Base-by-base conservation (phyloP, 768 basidiomycete genomes). In the Leucocoprinus birnbaumii region DNA sequence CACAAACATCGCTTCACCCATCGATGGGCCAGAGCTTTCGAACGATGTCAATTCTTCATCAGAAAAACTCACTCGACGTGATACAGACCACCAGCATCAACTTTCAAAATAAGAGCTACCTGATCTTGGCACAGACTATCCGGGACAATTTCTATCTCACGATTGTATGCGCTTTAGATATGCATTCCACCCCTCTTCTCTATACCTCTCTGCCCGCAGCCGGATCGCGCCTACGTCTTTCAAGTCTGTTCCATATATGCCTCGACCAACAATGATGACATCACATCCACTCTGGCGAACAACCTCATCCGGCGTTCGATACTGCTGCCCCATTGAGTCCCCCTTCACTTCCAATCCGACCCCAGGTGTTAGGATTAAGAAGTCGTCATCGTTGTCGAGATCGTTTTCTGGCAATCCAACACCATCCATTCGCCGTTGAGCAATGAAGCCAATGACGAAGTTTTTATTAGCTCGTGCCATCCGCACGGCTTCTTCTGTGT, bases 401-500 rank as follows among this genome's bases (percentile, higher is more conserved):
- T 72, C 70, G 14, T 62, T 63, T 10, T 66, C 60, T 21, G 64
- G 66, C 0, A 72, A 66, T 43, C 82, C 85, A 18, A 87, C 65
- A 25, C 79, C 77, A 55, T 94, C 91, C 79, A 97, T 87, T 43
- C 94, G 78, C 51, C 78, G 74, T 71, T 94, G 91, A 10, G 94
- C 94, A 65, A 99, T 92, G 73, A 98, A 98, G 4, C 97, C 97
- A 62, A 98, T 85, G 43, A 98, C 96, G 67, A 98, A 99, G 60
- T 88, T 83, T 18, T 83, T 81, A 62, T 89, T 78, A 37, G 76
- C 75, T 18, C 90, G 80, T 7, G 97, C 96, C 89, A 98, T 95
- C 11, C 82, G 80, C 42, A 98, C 86, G 1, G 95, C 87, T 40
- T 84, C 80, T 53, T 85, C 80, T 0, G 93, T 95, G 71, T 99